These are phyloP conservation scores for Bipolaris oryzae DNA, from an alignment of 2,329 filamentous ascomycete species.

Conservation along the genomic window DNA sequence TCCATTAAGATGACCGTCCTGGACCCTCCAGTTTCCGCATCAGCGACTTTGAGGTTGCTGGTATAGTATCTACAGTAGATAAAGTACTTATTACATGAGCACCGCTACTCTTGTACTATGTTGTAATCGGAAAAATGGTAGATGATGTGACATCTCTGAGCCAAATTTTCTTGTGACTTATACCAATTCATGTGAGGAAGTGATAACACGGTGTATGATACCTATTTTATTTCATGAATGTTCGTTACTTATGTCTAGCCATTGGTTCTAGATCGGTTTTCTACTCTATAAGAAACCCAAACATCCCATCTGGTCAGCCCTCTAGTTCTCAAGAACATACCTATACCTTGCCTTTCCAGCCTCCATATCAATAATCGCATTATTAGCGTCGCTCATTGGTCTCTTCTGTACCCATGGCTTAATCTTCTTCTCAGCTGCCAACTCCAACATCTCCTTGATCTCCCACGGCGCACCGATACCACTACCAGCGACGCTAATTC, in stretches of 20 bases:
- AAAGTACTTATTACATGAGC: no score
- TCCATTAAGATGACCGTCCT: no score
- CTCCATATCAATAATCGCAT: conserved; percentile 63
- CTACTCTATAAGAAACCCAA: not conserved
- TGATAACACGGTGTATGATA: not conserved
- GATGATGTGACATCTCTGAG: no score
- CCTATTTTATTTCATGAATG: not conserved
- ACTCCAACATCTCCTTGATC: conserved; percentile 54
- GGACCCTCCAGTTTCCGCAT: no score
- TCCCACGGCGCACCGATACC: conserved; percentile 31
- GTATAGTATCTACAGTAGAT: no score
- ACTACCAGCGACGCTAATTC: conserved; percentile 34
- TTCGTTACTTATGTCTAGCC: not conserved
- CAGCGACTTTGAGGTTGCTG: no score
- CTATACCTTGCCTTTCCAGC: conserved; percentile 59
- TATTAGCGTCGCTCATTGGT: conserved; percentile 60
- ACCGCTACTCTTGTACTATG: no score
- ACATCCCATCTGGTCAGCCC: not conserved
- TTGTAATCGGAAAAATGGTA: no score
- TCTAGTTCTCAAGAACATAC: conserved; percentile 38
- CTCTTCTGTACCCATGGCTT: conserved; percentile 67
- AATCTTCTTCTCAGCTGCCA: conserved; percentile 64
- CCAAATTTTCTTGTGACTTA: no score
- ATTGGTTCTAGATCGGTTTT: not conserved
- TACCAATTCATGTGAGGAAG: no score